A percentile compares a stretch with the other conserved stretches of the same genome.
Evolutionary conservation across 2,329 filamentous ascomycete species (phyloP).

Genomic region (Botrytis byssoidea): DNA sequence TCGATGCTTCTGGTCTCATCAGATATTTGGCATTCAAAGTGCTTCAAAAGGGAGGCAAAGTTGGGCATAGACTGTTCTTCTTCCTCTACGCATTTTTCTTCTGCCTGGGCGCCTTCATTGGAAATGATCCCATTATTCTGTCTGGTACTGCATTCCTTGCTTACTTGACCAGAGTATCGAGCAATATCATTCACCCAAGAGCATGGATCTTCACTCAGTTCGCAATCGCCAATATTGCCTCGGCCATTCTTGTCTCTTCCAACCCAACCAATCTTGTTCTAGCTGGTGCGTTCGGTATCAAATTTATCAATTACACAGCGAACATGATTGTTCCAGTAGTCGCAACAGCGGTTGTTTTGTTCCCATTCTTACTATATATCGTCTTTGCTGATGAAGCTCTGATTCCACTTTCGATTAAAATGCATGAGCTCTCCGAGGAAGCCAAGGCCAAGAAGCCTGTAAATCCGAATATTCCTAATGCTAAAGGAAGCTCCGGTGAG

Average conservation of each 20-base stretch:
- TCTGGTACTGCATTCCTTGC: conserved; percentile 73
- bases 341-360: conserved; percentile 64
- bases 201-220: conserved; percentile 76
- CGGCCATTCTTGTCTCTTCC: conserved; percentile 73
- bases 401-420: conserved; percentile 64
- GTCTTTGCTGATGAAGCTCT: conserved; percentile 63
- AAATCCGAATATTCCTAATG: conserved; percentile 71
- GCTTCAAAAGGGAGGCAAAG: conserved; percentile 62
- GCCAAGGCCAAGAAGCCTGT: conserved; percentile 55
- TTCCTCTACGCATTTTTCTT: conserved; percentile 75
- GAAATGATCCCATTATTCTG: conserved; percentile 73
- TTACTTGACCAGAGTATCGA: conserved; percentile 74
- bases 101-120: conserved; percentile 63
- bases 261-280: conserved; percentile 76
- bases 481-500: conserved; percentile 54
- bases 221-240: conserved; percentile 69
- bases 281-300: conserved; percentile 69
- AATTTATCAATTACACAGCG: conserved; percentile 71
- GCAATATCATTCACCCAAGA: conserved; percentile 67
- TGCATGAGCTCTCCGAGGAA: conserved; percentile 64
- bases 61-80: conserved; percentile 68
- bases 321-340: conserved; percentile 74
- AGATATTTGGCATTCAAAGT: conserved; percentile 69
- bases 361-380: conserved; percentile 68
- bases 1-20: conserved; percentile 73